These are phyloP conservation scores for Cyberlindnera euphorbiiphila DNA, from an alignment of 805 yeast species.

Conservation along the genomic window DNA sequence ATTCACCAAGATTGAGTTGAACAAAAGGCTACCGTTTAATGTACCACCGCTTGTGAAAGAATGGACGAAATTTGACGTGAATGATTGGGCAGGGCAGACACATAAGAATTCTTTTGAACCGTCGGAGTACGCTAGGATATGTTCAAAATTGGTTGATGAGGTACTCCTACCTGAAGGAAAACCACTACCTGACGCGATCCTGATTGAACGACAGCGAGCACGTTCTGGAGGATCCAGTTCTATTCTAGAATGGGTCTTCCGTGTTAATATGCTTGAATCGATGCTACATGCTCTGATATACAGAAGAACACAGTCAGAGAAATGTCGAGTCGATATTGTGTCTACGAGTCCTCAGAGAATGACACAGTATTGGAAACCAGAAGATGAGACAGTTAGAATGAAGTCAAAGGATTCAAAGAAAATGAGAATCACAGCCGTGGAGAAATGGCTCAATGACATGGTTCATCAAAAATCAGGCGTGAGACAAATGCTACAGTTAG, in stretches of 20 bases:
- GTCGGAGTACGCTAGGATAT: constrained; percentile 21
- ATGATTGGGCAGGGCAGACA: constrained; percentile 15
- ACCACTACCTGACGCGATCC: constrained; percentile 36
- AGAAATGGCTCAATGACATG: constrained; percentile 18
- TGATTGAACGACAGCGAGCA: constrained; percentile 56
- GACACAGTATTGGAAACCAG: constrained; percentile 24
- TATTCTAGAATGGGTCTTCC: constrained; percentile 48
- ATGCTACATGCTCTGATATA: constrained; percentile 36
- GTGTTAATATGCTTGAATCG: constrained; percentile 51
- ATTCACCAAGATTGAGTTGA: constrained; percentile 25
- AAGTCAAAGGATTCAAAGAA: constrained; percentile 17
- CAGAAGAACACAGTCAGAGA: constrained; percentile 4
- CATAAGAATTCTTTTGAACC: constrained; percentile 24
- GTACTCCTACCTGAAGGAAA: constrained; percentile 21
- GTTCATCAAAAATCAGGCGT: not conserved
- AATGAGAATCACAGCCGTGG: constrained; percentile 19
- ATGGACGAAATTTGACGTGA: constrained; percentile 35
- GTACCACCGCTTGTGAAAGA: constrained; percentile 27
- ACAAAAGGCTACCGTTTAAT: constrained; percentile 21
- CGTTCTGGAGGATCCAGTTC: constrained; percentile 43
- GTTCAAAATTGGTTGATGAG: constrained; percentile 26
- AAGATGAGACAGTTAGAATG: not conserved
- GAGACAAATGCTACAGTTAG: constrained; percentile 11
- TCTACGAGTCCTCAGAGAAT: constrained; percentile 22
- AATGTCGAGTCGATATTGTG: constrained; percentile 15